A percentile compares a stretch with the other conserved stretches of the same genome.
phyloP scores from a whole-genome alignment of 257 asterid genomes.

The Thymus quinquecostatus region DNA sequence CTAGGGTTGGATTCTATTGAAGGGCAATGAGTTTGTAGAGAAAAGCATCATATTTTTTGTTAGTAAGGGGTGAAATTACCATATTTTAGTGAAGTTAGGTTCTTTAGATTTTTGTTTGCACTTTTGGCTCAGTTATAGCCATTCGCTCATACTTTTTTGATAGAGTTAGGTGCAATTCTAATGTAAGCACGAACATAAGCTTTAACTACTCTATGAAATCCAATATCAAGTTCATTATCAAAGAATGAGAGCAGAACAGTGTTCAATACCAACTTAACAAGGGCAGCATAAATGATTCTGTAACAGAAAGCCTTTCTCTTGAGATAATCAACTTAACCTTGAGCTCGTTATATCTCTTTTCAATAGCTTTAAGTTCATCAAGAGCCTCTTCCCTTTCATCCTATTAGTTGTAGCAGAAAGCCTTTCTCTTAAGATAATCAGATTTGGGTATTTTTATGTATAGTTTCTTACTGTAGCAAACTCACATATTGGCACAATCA shows the following conservation, averaged over 20 bases:
- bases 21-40: no score
- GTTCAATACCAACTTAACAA: conserved; percentile 16
- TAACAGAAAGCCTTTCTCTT: conserved; percentile 17
- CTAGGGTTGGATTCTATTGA: no score
- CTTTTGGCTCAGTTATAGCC: no score
- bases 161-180: no score
- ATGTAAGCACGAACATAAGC: no score
- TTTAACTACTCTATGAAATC: no score
- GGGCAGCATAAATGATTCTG: background rate
- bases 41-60: no score
- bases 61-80: no score
- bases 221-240: no score
- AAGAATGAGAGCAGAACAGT: conserved; percentile 29
- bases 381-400: conserved; percentile 88
- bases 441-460: conserved; percentile 64
- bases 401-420: conserved; percentile 47
- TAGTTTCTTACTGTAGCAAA: conserved; percentile 72
- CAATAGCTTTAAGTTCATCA: conserved; percentile 71
- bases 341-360: conserved; percentile 66
- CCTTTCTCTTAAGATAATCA: conserved; percentile 28
- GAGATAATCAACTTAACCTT: conserved; percentile 51
- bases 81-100: no score
- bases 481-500: conserved; percentile 17
- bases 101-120: no score
- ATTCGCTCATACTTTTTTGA: no score